phyloP scores from a whole-genome alignment of 2,329 filamentous ascomycete species.

The Alternaria brassicae region DNA sequence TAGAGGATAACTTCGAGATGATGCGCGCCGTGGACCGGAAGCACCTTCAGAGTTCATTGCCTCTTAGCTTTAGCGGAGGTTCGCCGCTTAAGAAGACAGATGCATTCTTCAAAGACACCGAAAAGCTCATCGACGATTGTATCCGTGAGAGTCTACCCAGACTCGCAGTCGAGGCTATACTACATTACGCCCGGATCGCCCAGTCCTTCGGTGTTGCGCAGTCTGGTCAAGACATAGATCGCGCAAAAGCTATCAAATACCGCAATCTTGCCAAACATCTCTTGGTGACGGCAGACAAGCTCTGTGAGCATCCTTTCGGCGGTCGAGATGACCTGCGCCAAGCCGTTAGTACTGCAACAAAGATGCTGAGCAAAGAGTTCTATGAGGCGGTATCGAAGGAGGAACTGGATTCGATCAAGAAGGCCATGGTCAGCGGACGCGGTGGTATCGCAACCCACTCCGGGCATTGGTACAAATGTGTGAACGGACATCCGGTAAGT shows the following conservation, averaged over 20 bases:
- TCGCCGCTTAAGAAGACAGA: slow-evolving; percentile 10
- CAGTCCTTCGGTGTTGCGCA: slow-evolving; percentile 32
- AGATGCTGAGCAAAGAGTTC: slow-evolving; percentile 43
- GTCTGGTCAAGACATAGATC: slow-evolving; percentile 8
- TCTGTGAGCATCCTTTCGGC: slow-evolving; percentile 47
- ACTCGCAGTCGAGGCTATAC: slow-evolving; percentile 46
- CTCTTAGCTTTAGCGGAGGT: slow-evolving; percentile 21
- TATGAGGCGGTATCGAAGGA: slow-evolving; percentile 54
- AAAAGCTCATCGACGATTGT: slow-evolving; percentile 41
- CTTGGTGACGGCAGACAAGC: slow-evolving; percentile 36
- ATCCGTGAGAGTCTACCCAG: slow-evolving; percentile 45
- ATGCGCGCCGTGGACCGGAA: background rate
- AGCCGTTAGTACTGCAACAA: slow-evolving; percentile 37
- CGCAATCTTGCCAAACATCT: slow-evolving; percentile 31
- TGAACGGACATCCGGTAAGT: slow-evolving; percentile 61
- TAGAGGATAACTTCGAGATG: slow-evolving; percentile 44
- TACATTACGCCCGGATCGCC: slow-evolving; percentile 45
- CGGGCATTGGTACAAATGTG: slow-evolving; percentile 69
- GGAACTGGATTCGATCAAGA: slow-evolving; percentile 55
- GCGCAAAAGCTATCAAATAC: slow-evolving; percentile 17
- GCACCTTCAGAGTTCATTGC: background rate
- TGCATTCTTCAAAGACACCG: slow-evolving; percentile 38
- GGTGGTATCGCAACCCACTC: slow-evolving; percentile 51
- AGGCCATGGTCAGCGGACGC: slow-evolving; percentile 57
- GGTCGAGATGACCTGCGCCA: slow-evolving; percentile 30